phyloP scores from a whole-genome alignment of 768 basidiomycete species.

The Boletus fagicola region DNA sequence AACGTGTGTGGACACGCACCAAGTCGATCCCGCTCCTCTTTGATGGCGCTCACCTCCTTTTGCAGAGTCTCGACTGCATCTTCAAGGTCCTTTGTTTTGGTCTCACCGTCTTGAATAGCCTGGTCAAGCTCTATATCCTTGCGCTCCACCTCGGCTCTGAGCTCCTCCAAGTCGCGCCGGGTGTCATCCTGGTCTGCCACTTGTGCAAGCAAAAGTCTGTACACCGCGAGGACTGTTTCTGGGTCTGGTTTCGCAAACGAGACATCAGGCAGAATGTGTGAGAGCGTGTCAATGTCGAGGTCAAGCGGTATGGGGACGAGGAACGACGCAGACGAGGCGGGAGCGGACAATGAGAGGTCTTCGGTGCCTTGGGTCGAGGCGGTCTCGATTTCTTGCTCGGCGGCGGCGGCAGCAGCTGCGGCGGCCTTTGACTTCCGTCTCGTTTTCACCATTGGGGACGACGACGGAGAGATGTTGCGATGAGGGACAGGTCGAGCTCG shows the following conservation, averaged over 20 bases:
- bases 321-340: constrained; percentile 13
- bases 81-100: constrained; percentile 55
- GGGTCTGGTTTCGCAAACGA: constrained; percentile 54
- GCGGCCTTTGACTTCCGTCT: constrained; percentile 62
- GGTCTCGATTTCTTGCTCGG: constrained; percentile 34
- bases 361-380: constrained; percentile 37
- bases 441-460: constrained; percentile 45
- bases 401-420: constrained; percentile 34
- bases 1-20: constrained; percentile 42
- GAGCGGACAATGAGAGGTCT: constrained; percentile 28
- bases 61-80: constrained; percentile 48
- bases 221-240: constrained; percentile 60
- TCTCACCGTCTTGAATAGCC: constrained; percentile 76
- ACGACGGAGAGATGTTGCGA: neutral
- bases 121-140: constrained; percentile 86
- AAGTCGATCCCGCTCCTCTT: constrained; percentile 64
- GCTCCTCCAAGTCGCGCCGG: constrained; percentile 66
- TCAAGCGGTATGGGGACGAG: constrained; percentile 59
- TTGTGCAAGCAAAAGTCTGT: constrained; percentile 60
- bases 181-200: constrained; percentile 51
- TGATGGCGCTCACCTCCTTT: constrained; percentile 53
- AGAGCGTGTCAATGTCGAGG: constrained; percentile 60
- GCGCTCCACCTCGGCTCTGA: constrained; percentile 61
- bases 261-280: constrained; percentile 59
- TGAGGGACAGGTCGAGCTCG: constrained; percentile 27